Evolutionary conservation across 2,329 filamentous ascomycete genomes (phyloP).

Genomic region (Pseudodiploospora longispora): DNA sequence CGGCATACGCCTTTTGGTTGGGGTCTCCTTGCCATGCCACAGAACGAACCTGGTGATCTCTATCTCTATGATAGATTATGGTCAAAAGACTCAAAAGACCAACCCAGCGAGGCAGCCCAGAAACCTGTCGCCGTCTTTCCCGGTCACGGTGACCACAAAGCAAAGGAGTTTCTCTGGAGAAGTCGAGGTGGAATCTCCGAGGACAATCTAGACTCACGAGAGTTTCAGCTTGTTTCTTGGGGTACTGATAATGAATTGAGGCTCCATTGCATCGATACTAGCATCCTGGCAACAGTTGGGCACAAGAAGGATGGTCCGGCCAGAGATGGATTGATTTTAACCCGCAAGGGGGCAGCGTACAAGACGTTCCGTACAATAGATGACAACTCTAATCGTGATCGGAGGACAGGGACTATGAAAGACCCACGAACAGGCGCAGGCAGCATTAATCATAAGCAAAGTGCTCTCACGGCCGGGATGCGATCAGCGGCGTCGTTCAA

Average conservation of each 20-base stretch:
- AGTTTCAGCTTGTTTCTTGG: constrained; percentile 92
- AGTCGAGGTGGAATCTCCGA: constrained; percentile 59
- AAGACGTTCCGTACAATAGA: constrained; percentile 75
- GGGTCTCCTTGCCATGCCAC: constrained; percentile 83
- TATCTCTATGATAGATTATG: constrained; percentile 70
- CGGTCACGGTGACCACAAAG: constrained; percentile 58
- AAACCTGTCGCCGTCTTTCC: constrained; percentile 50
- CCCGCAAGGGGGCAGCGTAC: constrained; percentile 76
- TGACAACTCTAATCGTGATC: constrained; percentile 47
- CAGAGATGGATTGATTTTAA: constrained; percentile 59
- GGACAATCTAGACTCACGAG: constrained; percentile 68
- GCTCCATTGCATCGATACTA: constrained; percentile 62
- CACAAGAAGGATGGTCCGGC: constrained; percentile 62
- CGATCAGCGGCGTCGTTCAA: constrained; percentile 24
- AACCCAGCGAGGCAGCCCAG: constrained; percentile 34
- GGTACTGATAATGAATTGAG: constrained; percentile 77
- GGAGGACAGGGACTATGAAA: constrained; percentile 53
- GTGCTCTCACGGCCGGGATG: constrained; percentile 35
- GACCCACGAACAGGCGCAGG: constrained; percentile 43
- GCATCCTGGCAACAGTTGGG: constrained; percentile 60
- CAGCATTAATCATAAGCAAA: constrained; percentile 33
- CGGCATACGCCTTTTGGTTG: constrained; percentile 84
- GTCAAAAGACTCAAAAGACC: constrained; percentile 30
- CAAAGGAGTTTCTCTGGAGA: constrained; percentile 89
- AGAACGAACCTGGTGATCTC: constrained; percentile 76